Conservation (phyloP, 352 stramenopile species). For the Phytophthora agathidicida region DNA sequence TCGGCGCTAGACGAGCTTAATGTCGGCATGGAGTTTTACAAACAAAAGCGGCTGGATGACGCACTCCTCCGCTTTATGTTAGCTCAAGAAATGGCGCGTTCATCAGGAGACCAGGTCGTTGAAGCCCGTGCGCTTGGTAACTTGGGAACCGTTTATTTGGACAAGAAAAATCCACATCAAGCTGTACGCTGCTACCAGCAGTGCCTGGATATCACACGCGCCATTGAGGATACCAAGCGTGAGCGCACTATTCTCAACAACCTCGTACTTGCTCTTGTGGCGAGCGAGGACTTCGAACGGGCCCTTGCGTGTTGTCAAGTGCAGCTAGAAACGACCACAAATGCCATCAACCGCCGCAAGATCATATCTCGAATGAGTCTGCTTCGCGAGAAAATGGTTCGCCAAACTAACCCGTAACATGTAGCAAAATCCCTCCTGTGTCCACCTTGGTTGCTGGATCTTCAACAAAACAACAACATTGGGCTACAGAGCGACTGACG, state of each 20-base stretch:
- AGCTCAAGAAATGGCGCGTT: constrained; percentile 59
- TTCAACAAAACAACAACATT: neutral
- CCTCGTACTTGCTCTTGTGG: constrained; percentile 77
- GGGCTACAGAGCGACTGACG: constrained; percentile 32
- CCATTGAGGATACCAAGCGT: constrained; percentile 74
- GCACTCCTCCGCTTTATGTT: constrained; percentile 69
- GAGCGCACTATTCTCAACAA: constrained; percentile 88
- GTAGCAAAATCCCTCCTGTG: neutral
- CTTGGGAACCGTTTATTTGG: constrained; percentile 77
- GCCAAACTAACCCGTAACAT: constrained; percentile 13
- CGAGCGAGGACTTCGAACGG: constrained; percentile 57
- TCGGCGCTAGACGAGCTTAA: constrained; percentile 76
- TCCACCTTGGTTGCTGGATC: neutral
- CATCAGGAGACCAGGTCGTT: constrained; percentile 56
- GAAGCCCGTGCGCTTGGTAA: constrained; percentile 81
- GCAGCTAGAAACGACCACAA: constrained; percentile 70
- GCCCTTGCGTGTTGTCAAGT: constrained; percentile 71
- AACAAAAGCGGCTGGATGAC: constrained; percentile 67
- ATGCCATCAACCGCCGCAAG: constrained; percentile 77
- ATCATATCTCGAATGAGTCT: constrained; percentile 83
- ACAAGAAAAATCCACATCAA: constrained; percentile 70
- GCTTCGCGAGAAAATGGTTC: constrained; percentile 50
- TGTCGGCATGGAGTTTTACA: constrained; percentile 79
- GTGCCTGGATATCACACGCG: constrained; percentile 74
- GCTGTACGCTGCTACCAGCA: constrained; percentile 80